Conservation (phyloP, 2,329 filamentous ascomycete genomes). For the Beauveria sp. region DNA sequence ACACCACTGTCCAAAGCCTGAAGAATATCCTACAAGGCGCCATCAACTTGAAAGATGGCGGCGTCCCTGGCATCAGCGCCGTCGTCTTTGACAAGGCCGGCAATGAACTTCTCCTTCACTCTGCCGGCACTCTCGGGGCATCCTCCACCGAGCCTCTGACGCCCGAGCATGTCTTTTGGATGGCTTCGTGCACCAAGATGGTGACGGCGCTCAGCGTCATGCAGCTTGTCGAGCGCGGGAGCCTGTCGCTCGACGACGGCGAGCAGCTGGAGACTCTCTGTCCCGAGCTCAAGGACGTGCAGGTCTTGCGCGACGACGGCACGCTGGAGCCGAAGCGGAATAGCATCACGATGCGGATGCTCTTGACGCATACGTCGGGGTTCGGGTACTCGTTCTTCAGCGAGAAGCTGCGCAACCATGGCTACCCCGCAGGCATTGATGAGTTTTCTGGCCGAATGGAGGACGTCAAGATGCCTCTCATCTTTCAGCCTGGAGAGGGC, state of each 20-base stretch:
- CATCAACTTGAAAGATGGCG: background rate
- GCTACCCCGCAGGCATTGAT: constrained; percentile 42
- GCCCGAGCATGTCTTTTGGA: constrained; percentile 52
- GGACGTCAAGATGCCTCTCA: constrained; percentile 45
- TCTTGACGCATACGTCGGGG: constrained; percentile 47
- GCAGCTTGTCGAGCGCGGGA: constrained; percentile 48
- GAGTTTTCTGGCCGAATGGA: constrained; percentile 48
- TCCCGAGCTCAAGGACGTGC: constrained; percentile 40
- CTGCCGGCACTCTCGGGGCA: constrained; percentile 39
- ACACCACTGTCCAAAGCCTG: background rate
- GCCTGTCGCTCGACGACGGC: constrained; percentile 39
- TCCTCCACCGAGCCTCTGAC: constrained; percentile 43
- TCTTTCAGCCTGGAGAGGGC: constrained; percentile 55
- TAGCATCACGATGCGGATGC: constrained; percentile 48
- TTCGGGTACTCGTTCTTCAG: constrained; percentile 52
- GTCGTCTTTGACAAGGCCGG: constrained; percentile 8
- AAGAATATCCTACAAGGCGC: background rate
- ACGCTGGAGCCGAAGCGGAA: constrained; percentile 35
- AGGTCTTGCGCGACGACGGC: constrained; percentile 35
- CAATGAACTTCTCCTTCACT: constrained; percentile 33
- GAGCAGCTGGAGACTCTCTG: constrained; percentile 37
- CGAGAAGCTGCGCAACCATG: constrained; percentile 38
- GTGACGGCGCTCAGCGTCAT: constrained; percentile 44
- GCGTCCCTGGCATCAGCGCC: constrained; percentile 5
- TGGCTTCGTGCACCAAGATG: constrained; percentile 52